Evolutionary conservation across 768 basidiomycete genomes (phyloP).

Genomic region (Chalciporus sphaerocephalus): DNA sequence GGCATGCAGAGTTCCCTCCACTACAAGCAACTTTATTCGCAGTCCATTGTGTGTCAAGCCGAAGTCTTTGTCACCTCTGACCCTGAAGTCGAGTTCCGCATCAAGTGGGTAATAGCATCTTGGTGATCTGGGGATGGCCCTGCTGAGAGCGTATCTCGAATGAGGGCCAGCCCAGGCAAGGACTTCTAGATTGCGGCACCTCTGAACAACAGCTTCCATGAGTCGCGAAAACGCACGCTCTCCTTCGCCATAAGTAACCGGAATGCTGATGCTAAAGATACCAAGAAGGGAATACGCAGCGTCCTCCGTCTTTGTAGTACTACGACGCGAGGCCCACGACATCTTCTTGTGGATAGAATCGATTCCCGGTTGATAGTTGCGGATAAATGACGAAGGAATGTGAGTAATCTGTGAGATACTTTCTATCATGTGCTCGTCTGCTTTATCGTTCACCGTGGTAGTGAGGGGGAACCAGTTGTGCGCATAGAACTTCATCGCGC

Average conservation of each 20-base stretch:
- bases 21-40: constrained; percentile 2
- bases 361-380: constrained; percentile 1
- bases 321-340: constrained; percentile 12
- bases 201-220: constrained; percentile 2
- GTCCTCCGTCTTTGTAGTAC: constrained; percentile 16
- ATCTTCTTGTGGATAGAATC: constrained; percentile 6
- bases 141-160: neutral
- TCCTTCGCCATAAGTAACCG: constrained; percentile 18
- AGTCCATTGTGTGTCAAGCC: constrained; percentile 4
- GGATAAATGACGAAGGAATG: constrained; percentile 1
- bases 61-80: constrained; percentile 1
- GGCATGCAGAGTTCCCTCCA: neutral
- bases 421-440: neutral
- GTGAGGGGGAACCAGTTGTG: constrained; percentile 6
- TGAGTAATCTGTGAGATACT: constrained; percentile 2
- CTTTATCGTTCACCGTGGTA: constrained; percentile 1
- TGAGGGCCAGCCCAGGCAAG: constrained; percentile 1
- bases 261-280: constrained; percentile 13
- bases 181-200: constrained; percentile 5
- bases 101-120: neutral
- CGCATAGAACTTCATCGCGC: constrained; percentile 11
- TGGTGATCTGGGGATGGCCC: neutral
- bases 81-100: neutral
- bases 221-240: constrained; percentile 14
- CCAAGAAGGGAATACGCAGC: constrained; percentile 15